Evolutionary conservation across 176 grass and related monocot genomes (phyloP).

Genomic region (Aegilops tauschii): DNA sequence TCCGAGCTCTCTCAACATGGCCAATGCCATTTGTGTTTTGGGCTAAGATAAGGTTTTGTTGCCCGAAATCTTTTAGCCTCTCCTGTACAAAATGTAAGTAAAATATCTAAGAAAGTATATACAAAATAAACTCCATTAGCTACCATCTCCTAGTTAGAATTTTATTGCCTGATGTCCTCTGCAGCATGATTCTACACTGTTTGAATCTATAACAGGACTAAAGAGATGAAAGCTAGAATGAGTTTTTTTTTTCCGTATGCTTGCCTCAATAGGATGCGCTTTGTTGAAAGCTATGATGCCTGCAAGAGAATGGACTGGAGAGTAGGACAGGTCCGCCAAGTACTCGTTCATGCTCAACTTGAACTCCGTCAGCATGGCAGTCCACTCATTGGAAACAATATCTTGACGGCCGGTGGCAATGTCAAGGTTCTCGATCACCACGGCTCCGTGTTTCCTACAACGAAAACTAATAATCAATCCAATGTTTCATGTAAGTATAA

Average conservation of each 20-base stretch:
- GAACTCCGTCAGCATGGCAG: constrained; percentile 44
- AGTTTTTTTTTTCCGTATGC: not conserved
- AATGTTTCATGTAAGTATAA: not conserved
- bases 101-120: not conserved
- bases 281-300: constrained; percentile 66
- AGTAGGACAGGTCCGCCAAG: constrained; percentile 35
- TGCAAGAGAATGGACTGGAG: constrained; percentile 47
- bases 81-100: not conserved
- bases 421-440: constrained; percentile 47
- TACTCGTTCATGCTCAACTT: constrained; percentile 49
- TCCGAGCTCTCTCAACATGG: not conserved
- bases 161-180: too few relatives aligned
- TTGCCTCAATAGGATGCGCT: constrained; percentile 38
- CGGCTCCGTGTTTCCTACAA: constrained; percentile 36
- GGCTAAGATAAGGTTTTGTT: not conserved
- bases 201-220: too few relatives aligned
- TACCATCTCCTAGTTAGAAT: too few relatives aligned
- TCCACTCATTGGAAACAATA: not conserved
- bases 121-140: not conserved
- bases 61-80: constrained; percentile 33
- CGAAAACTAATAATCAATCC: not conserved
- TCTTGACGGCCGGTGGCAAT: constrained; percentile 3
- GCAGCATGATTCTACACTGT: not conserved
- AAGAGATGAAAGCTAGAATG: not conserved
- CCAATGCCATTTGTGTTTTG: constrained; percentile 42